Conservation (phyloP, 208 protist genomes). For the Trypanosoma cruzi region DNA sequence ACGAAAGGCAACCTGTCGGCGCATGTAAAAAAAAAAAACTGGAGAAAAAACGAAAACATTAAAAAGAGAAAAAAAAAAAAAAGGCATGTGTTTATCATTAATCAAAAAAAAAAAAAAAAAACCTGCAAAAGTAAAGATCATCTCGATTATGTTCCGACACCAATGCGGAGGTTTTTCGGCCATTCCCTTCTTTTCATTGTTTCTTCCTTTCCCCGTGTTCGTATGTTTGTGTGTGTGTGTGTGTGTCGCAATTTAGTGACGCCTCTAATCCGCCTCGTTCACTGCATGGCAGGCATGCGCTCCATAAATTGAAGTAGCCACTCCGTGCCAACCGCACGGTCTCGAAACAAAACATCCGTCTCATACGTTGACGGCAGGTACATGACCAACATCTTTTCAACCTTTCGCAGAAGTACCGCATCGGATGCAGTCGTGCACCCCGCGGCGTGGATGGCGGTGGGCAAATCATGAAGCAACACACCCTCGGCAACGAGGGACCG, state of each 20-base stretch:
- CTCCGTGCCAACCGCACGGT: conserved; percentile 16
- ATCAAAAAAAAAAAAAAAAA: conserved; percentile 21
- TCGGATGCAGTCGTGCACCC: background rate
- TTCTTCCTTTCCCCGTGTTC: conserved; percentile 1
- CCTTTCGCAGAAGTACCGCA: conserved; percentile 4
- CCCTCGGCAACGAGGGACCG: conserved; percentile 15
- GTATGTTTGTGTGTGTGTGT: background rate
- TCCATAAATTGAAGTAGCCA: conserved; percentile 31
- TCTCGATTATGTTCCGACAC: background rate
- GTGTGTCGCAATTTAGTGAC: background rate
- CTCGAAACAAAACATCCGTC: conserved; percentile 28
- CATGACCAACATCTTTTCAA: conserved; percentile 23
- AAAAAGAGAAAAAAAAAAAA: conserved; percentile 4
- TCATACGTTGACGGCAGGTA: conserved; percentile 31
- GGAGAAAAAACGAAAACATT: conserved; percentile 7
- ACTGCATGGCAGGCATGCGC: conserved; percentile 19
- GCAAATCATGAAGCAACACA: conserved; percentile 13
- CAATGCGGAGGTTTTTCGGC: background rate
- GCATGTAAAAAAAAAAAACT: conserved; percentile 22
- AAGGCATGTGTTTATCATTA: background rate
- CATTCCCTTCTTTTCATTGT: background rate
- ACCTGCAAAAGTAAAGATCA: background rate
- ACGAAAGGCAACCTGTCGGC: conserved; percentile 14
- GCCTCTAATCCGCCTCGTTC: background rate
- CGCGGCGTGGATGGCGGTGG: background rate